phyloP scores from a whole-genome alignment of 371 early-diverging fungal genomes.

The Fennellomyces sp. region DNA sequence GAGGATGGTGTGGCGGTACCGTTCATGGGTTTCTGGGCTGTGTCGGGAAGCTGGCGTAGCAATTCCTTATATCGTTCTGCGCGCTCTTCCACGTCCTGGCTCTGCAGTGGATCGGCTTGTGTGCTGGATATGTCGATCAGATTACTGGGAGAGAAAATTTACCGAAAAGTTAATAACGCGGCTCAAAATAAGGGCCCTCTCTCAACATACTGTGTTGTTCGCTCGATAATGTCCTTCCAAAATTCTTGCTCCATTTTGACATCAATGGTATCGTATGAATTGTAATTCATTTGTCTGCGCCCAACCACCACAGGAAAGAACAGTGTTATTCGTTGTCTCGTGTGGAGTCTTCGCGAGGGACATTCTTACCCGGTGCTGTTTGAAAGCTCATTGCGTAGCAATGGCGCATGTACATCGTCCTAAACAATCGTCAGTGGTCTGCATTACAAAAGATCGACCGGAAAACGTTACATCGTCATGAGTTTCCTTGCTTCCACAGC shows the following conservation, averaged over 20 bases:
- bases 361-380: constrained; percentile 34
- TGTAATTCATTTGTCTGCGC: constrained; percentile 32
- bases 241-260: constrained; percentile 49
- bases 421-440: not conserved
- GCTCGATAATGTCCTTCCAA: constrained; percentile 47
- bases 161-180: not conserved
- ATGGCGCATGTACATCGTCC: constrained; percentile 37
- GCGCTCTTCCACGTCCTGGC: constrained; percentile 49
- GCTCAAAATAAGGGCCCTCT: not conserved
- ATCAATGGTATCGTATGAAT: constrained; percentile 39
- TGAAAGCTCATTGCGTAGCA: constrained; percentile 27
- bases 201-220: constrained; percentile 50
- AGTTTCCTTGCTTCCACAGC: constrained; percentile 50
- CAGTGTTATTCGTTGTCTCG: not conserved
- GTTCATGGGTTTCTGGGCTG: not conserved
- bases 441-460: not conserved
- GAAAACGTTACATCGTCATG: constrained; percentile 34
- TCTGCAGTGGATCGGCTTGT: constrained; percentile 48
- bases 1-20: not conserved
- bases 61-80: constrained; percentile 39
- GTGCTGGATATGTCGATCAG: constrained; percentile 52
- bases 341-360: not conserved
- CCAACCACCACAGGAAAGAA: not conserved
- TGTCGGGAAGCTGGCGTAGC: constrained; percentile 17
- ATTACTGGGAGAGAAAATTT: constrained; percentile 28